These are phyloP conservation scores for Penicillium parvum DNA, from an alignment of 495 filamentous ascomycete species.

Conservation along the genomic window DNA sequence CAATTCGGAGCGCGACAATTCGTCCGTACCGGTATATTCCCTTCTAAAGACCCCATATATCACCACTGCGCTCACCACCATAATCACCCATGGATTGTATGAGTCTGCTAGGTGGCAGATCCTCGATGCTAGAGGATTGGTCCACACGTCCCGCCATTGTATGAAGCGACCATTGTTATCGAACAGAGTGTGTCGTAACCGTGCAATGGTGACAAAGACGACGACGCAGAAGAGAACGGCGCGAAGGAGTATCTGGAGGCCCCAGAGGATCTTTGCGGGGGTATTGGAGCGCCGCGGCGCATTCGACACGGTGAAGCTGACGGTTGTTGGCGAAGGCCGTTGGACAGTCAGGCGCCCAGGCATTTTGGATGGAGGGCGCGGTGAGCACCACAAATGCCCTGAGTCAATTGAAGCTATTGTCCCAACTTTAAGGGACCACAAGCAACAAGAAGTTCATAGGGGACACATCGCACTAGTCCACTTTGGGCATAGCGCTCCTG, in stretches of 20 bases:
- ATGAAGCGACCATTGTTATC: conserved; percentile 18
- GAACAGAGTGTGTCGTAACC: conserved; percentile 27
- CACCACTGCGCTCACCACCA: conserved; percentile 26
- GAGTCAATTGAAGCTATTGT: conserved; percentile 7
- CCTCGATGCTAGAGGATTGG: conserved; percentile 24
- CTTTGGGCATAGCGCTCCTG: conserved; percentile 8
- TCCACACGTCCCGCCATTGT: conserved; percentile 32
- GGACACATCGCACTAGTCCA: conserved; percentile 19
- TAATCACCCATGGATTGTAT: conserved; percentile 30
- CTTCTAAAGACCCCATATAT: conserved; percentile 48
- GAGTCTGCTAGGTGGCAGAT: conserved; percentile 34
- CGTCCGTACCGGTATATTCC: conserved; percentile 47
- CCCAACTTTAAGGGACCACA: background rate
- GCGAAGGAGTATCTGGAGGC: conserved; percentile 47
- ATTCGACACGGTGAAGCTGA: conserved; percentile 80
- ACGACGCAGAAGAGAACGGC: conserved; percentile 38
- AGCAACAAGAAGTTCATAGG: conserved; percentile 7
- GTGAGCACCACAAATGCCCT: background rate
- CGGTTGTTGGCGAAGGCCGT: conserved; percentile 80
- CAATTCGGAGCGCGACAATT: too few relatives aligned
- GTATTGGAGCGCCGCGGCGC: conserved; percentile 52
- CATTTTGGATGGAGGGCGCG: conserved; percentile 20
- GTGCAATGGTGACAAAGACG: conserved; percentile 38
- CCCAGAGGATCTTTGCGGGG: conserved; percentile 50
- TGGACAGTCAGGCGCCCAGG: conserved; percentile 56